Base-by-base conservation (phyloP, 2,329 filamentous ascomycete species). In the Botrytis medusae region DNA sequence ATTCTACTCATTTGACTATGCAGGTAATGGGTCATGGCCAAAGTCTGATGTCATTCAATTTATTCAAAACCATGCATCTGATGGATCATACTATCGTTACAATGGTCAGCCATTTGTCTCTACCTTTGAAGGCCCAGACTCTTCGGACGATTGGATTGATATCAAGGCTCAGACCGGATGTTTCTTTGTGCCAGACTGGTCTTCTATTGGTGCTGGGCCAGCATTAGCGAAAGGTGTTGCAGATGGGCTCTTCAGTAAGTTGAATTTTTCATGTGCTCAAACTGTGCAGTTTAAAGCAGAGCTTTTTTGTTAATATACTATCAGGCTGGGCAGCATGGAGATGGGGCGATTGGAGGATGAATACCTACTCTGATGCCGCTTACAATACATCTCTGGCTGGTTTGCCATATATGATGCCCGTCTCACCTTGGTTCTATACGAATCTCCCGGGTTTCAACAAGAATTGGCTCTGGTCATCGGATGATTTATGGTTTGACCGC, bases 391-490 rank as follows among this genome's bases (percentile, higher is more conserved):
- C 54, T 69, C n/a, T 40, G 6, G 32, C 22, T 69, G 48, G 48
- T 8, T 37, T 37, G 48, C 34, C 65, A 69, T 76, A 74, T 67
- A 74, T 76, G 71, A 74, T 73, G 84, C 82, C 85, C 0, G 84
- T 87, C 25, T 85, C 85, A 0, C 86, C 87, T 0, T 88, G 86
- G 86, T 88, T 88, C 79, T 88, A 84, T 79, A 89, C 88, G 59
- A 86, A 89, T 74, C 40, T 74, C 7, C 85, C 86, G 0, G 74
- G 72, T n/a, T 74, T 32, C 29, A 29, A 59, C 54, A 59, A 59
- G 29, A 59, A 59, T 20, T 59, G 54, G 54, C 81, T 89, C 12
- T 91, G 87, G 83, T 88, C 84, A 10, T 86, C 87, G 25, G 88
- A 90, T 74, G 82, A 85, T 62, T 80, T 90, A 22, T 91, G 89